phyloP scores from a whole-genome alignment of 2,329 filamentous ascomycete species.

The Diaporthe batatas region DNA sequence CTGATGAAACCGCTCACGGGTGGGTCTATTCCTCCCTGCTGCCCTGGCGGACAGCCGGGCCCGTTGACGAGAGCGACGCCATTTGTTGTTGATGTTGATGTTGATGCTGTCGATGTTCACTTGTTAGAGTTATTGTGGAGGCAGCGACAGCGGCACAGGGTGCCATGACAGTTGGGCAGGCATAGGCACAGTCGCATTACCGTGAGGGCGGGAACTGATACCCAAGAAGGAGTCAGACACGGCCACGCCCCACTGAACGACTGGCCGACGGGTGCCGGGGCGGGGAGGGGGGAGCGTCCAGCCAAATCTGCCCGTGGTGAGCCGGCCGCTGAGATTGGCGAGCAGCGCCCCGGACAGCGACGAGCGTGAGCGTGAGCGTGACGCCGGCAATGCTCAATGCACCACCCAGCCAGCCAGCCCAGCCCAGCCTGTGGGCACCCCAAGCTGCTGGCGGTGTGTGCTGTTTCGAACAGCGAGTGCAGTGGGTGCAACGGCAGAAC shows the following conservation, averaged over 20 bases:
- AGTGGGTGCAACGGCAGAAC: not conserved
- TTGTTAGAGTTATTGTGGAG: conserved; percentile 23
- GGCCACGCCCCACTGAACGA: not conserved
- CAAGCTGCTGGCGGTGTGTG: too few species aligned
- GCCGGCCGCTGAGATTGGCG: conserved; percentile 39
- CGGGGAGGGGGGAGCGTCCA: conserved; percentile 6
- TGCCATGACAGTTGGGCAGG: conserved; percentile 27
- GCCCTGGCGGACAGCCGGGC: conserved; percentile 17
- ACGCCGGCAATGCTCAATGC: conserved; percentile 38
- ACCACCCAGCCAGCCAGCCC: too few species aligned
- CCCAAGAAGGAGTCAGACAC: conserved; percentile 6
- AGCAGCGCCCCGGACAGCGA: conserved; percentile 29
- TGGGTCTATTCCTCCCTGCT: conserved; percentile 15
- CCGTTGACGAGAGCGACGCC: conserved; percentile 13
- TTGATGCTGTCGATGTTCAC: not conserved
- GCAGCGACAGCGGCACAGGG: conserved; percentile 1
- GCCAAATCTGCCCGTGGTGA: conserved; percentile 26
- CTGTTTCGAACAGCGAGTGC: conserved; percentile 37
- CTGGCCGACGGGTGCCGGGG: conserved; percentile 23
- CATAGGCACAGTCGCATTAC: conserved; percentile 34
- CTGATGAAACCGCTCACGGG: conserved; percentile 42
- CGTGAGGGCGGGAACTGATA: conserved; percentile 29
- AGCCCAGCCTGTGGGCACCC: too few species aligned
- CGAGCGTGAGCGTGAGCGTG: conserved; percentile 33
- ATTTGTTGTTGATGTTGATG: conserved; percentile 21